A percentile compares a stretch with the other conserved stretches of the same genome.
Evolutionary conservation across 2,329 filamentous ascomycete species (phyloP).

Genomic region (Sporothrix phasma): DNA sequence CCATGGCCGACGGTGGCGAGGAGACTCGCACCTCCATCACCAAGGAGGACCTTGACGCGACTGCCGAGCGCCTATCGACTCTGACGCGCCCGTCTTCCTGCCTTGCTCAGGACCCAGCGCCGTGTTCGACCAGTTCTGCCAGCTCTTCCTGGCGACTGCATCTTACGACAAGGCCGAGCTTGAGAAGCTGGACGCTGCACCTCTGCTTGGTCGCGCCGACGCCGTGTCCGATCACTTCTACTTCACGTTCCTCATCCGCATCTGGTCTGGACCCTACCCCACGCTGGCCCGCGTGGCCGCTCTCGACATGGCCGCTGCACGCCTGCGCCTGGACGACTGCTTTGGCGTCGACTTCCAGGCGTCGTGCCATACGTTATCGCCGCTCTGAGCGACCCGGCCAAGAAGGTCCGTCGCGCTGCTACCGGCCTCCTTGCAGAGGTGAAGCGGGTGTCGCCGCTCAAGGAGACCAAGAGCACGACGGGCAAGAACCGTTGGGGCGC

Average conservation of each 20-base stretch:
- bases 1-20: conserved; percentile 34
- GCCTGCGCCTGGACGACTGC: conserved; percentile 42
- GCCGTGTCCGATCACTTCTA: conserved; percentile 56
- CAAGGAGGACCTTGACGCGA: conserved; percentile 29
- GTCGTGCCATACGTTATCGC: conserved; percentile 72
- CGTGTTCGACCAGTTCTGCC: conserved; percentile 49
- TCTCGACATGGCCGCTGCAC: conserved; percentile 51
- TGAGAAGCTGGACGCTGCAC: conserved; percentile 42
- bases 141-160: conserved; percentile 44
- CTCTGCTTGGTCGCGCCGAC: conserved; percentile 43
- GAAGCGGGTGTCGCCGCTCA: conserved; percentile 35
- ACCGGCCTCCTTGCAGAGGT: conserved; percentile 55
- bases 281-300: conserved; percentile 59
- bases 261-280: conserved; percentile 65
- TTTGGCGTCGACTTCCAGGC: conserved; percentile 59
- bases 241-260: conserved; percentile 63
- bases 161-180: conserved; percentile 37
- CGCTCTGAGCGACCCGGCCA: conserved; percentile 65
- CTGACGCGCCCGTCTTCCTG: conserved; percentile 33
- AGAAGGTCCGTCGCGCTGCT: conserved; percentile 66
- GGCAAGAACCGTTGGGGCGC: conserved; percentile 42
- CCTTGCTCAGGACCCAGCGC: conserved; percentile 36
- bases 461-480: conserved; percentile 12
- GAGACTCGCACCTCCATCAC: conserved; percentile 18
- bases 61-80: conserved; percentile 31